Base-by-base conservation (phyloP, 441 rosid species). In the Populus hybrid region DNA sequence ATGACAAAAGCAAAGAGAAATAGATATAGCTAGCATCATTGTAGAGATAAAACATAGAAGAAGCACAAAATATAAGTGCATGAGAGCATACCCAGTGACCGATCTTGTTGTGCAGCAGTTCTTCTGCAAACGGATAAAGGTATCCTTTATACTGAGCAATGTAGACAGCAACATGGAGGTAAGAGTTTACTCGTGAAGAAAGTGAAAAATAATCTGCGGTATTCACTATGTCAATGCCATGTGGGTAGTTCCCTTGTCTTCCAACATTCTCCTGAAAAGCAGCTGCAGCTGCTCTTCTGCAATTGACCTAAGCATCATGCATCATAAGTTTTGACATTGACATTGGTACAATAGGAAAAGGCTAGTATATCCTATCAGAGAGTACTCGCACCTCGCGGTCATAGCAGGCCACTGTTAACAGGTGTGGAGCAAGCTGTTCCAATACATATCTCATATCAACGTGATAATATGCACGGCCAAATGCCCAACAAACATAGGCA, bases 261-360 rank as follows among this genome's bases (percentile, higher is more conserved):
- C 99, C 99, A 79, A 91, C 94, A 82, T 95, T 95, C 87, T 95
- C 99, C 86, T 95, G 98, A 87, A 95, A 95, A 80, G 99, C 98
- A 71, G 99, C 97, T 7, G 99, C 97, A 35, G 97, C 98, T 74
- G 98, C 97, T 84, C 99, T 91, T 87, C 99, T 89, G 89, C 99
- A 94, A 85, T 96, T 96, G 72, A 96, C 99, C 99, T 96, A 82
- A 81, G 72, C 66, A 82, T 71, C 53, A 71, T 28, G 82, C 70
- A 32, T n/a, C 67, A 77, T 76, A 72, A 72, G 42, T 42, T 82
- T n/a, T 38, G 65, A 72, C 28, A 32, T 18, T 34, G 65, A 72
- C 23, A 32, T 16, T 11, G 53, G 63, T 21, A 32, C 21, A 11
- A 35, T 34, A 73, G 75, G 79, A 65, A 75, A 76, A 50, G 80